Evolutionary conservation across 352 stramenopile genomes (phyloP).

Genomic region (Discostella stelligera): DNA sequence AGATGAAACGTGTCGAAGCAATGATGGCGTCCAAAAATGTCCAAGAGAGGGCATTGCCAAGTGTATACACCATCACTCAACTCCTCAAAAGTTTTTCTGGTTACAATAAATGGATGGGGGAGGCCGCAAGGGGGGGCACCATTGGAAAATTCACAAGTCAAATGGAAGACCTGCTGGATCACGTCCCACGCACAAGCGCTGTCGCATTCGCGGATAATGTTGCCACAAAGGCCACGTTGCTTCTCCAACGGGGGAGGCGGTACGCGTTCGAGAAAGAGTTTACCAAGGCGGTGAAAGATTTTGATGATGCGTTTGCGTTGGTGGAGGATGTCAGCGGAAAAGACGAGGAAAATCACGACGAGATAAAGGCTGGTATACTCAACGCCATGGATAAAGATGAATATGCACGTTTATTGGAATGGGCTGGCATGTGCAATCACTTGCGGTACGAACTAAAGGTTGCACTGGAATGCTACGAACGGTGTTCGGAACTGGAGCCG

Average conservation of each 20-base stretch:
- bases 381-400: slow-evolving; percentile 59
- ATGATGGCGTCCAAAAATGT: slow-evolving; percentile 21
- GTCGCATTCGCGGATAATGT: slow-evolving; percentile 35
- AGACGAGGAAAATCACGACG: slow-evolving; percentile 25
- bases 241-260: slow-evolving; percentile 68
- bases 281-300: slow-evolving; percentile 51
- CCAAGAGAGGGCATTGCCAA: slow-evolving; percentile 51
- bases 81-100: slow-evolving; percentile 77
- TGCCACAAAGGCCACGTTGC: slow-evolving; percentile 47
- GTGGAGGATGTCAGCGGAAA: slow-evolving; percentile 41
- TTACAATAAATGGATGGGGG: slow-evolving; percentile 77
- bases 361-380: slow-evolving; percentile 31
- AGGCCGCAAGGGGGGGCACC: slow-evolving; percentile 54
- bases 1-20: slow-evolving; percentile 51
- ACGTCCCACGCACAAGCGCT: slow-evolving; percentile 21
- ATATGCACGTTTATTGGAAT: slow-evolving; percentile 74
- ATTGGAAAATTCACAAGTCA: slow-evolving; percentile 44
- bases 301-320: slow-evolving; percentile 61
- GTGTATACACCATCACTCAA: slow-evolving; percentile 73
- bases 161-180: slow-evolving; percentile 43
- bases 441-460: slow-evolving; percentile 77
- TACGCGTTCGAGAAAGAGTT: slow-evolving; percentile 71
- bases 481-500: slow-evolving; percentile 69
- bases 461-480: slow-evolving; percentile 65
- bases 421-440: slow-evolving; percentile 79